Evolutionary conservation across 164 flowering plant species (phyloP), one percentile per base, ranked within the genome.

Genomic region (Vitis cinerea): DNA sequence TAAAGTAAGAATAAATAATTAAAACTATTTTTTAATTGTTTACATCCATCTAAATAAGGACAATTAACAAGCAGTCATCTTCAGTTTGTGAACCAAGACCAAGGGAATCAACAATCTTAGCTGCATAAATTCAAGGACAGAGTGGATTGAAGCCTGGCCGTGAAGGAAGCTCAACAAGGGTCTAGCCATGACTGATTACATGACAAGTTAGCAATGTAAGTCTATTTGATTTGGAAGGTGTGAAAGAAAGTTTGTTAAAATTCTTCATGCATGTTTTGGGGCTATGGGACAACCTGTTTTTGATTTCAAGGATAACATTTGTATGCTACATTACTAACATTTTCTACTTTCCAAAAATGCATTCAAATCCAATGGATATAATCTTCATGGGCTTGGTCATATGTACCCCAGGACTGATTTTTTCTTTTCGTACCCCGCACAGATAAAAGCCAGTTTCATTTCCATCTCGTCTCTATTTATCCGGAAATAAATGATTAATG

Each of bases 121-220:
- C 78, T 75, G 83, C 57, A 77, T 84, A 53, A 82, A 83, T 66
- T 83, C 88, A 27, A 79, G 83, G 71, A 68, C 61, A 8, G 93
- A 84, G 71, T 79, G 86, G 55, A 86, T 84, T n/a, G 91, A 88
- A 86, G 96, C 96, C 15, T 90, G 93, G 91, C 72, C 90, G 23
- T 90, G 8, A 53, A 23, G 23, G 23, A 23, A 53, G 16, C 8
- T 48, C 47, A 8, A 50, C 9, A 0, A 15, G 3, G 9, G 19
- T 53, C 47, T 6, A 10, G n/a, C 23, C 19, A 23, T 13, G 27
- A 58, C n/a, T 59, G 66, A 66, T 31, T 47, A 17, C 1, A 17
- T 37, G 47, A 30, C 58, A 44, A n/a, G 19, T 11, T 31, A 61
- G 51, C 17, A 31, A 19, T 61, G 44, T 60, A 50, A 16, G 66